Evolutionary conservation across 2,329 filamentous ascomycete species (phyloP).

Genomic region (Fusarium transvaalense): DNA sequence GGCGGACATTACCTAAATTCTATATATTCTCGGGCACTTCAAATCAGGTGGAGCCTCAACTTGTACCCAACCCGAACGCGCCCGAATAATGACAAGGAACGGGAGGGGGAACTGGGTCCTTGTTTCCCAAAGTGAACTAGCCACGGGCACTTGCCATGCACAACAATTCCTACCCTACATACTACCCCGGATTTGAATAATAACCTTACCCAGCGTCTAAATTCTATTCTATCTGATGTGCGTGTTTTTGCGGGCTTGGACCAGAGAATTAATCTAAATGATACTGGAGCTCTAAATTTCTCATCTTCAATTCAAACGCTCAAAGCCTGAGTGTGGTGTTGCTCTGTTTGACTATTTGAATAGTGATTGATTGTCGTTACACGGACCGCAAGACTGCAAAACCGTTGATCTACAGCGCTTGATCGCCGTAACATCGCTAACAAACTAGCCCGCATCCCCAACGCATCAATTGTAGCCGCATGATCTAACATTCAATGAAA

Average conservation of each 20-base stretch:
- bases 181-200: conserved; percentile 36
- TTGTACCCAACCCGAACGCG: conserved; percentile 34
- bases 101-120: conserved; percentile 9
- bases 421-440: not conserved
- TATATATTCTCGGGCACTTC: conserved; percentile 16
- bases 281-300: not conserved
- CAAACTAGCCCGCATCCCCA: not conserved
- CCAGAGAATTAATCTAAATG: not conserved
- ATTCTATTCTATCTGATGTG: conserved; percentile 1
- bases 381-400: too few species aligned
- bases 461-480: not conserved
- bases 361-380: not conserved
- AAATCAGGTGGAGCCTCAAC: conserved; percentile 9
- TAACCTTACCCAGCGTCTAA: conserved; percentile 33
- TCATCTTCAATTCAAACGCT: not conserved
- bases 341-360: not conserved
- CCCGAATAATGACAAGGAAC: conserved; percentile 33
- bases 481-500: not conserved
- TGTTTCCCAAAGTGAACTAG: conserved; percentile 28
- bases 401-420: not conserved
- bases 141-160: conserved; percentile 28
- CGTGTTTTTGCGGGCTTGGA: not conserved
- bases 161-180: conserved; percentile 22
- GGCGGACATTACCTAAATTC: conserved; percentile 19
- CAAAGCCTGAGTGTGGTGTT: not conserved